Evolutionary conservation across 495 filamentous ascomycete species (phyloP).

Genomic region (Astrocystis sublimbata): DNA sequence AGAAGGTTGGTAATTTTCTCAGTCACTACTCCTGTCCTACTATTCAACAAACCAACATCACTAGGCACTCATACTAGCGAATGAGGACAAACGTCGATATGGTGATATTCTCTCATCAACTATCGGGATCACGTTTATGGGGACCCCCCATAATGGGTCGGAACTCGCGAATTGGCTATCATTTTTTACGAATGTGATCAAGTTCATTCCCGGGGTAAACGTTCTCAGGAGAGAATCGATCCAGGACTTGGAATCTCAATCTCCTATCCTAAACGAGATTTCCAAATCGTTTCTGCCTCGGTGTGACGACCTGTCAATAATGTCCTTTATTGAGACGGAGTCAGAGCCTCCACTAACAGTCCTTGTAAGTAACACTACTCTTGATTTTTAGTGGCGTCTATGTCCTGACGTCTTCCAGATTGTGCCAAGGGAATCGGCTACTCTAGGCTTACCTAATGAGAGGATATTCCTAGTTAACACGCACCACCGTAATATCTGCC

Average conservation of each 20-base stretch:
- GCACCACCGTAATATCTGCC: constrained; percentile 6
- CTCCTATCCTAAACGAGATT: background rate
- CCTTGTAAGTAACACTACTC: background rate
- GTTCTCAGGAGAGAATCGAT: too few relatives aligned
- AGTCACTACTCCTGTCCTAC: constrained; percentile 10
- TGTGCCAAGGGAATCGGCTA: constrained; percentile 4
- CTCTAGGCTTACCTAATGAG: background rate
- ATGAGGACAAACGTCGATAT: background rate
- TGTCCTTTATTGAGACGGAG: background rate
- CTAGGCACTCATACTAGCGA: constrained; percentile 3
- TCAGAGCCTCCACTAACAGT: background rate
- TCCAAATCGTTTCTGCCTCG: constrained; percentile 1
- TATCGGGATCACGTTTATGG: constrained; percentile 32
- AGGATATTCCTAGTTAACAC: background rate
- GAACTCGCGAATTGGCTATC: constrained; percentile 13
- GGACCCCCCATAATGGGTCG: constrained; percentile 37
- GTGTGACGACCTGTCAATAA: background rate
- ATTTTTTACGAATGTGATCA: background rate
- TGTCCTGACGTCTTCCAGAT: background rate
- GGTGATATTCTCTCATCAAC: constrained; percentile 17
- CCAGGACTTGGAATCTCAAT: background rate
- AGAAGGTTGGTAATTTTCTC: constrained; percentile 24
- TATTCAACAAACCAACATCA: constrained; percentile 19
- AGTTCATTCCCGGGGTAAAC: background rate
- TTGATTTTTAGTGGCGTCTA: background rate